Percentiles rank a stretch among this genome's conserved stretches.
phyloP scores from a whole-genome alignment of 1,284 basidiomycete species.

The Ustilago trichophora region DNA sequence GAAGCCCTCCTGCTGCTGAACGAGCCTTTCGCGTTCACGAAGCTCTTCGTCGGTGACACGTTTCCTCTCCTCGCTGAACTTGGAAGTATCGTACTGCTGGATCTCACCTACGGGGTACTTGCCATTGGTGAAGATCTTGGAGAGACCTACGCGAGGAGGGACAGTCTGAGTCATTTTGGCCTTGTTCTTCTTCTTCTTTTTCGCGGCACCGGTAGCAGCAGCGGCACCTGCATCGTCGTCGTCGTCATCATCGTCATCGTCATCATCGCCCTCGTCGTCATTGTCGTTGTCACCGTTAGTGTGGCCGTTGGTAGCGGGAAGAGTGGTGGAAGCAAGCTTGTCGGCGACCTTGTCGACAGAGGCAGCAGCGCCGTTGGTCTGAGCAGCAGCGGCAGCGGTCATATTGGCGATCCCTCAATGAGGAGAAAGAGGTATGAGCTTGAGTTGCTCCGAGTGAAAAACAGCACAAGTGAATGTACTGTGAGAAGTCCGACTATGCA shows the following conservation, averaged over 20 bases:
- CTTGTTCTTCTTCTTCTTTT: constrained; percentile 68
- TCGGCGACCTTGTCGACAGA: constrained; percentile 40
- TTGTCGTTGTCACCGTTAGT: constrained; percentile 20
- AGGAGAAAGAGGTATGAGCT: no score
- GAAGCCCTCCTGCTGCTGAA: constrained; percentile 68
- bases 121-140: constrained; percentile 86
- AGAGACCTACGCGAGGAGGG: constrained; percentile 88
- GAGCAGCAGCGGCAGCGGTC: constrained; percentile 18
- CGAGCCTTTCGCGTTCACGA: constrained; percentile 77
- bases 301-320: constrained; percentile 29
- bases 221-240: constrained; percentile 32
- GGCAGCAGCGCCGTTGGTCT: constrained; percentile 18
- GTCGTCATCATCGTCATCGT: constrained; percentile 53
- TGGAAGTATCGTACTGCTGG: constrained; percentile 76
- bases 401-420: no score
- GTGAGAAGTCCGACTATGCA: not conserved
- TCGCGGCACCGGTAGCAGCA: constrained; percentile 66
- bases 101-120: constrained; percentile 91
- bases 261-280: constrained; percentile 44
- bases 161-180: constrained; percentile 75
- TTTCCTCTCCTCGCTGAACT: constrained; percentile 73
- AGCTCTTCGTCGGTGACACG: constrained; percentile 91
- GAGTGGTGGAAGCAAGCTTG: constrained; percentile 35
- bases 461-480: no score
- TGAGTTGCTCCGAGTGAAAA: no score